phyloP scores from a whole-genome alignment of 2,329 filamentous ascomycete species.

The Cladosporium sp. region DNA sequence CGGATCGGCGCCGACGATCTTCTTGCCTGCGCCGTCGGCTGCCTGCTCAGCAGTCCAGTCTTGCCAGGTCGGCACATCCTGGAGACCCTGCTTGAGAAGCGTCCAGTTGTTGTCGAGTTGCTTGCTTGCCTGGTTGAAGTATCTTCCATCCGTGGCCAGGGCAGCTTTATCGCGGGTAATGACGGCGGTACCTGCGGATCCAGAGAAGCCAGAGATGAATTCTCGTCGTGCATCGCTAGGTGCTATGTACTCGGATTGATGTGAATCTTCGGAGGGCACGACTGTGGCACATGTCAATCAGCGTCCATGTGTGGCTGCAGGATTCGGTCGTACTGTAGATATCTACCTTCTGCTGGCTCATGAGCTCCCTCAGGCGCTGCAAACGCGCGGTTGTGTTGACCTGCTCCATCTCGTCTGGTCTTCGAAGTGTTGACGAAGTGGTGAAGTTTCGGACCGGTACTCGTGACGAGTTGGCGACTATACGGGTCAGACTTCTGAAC shows the following conservation, averaged over 20 bases:
- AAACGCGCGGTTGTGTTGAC: slow-evolving; percentile 77
- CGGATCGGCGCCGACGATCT: slow-evolving; percentile 86
- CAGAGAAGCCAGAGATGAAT: slow-evolving; percentile 90
- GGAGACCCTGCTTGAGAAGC: slow-evolving; percentile 85
- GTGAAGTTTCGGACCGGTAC: slow-evolving; percentile 19
- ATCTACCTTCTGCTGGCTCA: slow-evolving; percentile 82
- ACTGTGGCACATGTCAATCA: slow-evolving; percentile 55
- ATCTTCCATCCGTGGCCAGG: slow-evolving; percentile 89
- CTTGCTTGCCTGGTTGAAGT: slow-evolving; percentile 93
- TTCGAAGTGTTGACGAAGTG: slow-evolving; percentile 16
- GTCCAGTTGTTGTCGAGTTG: slow-evolving; percentile 91
- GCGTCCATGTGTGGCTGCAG: slow-evolving; percentile 24
- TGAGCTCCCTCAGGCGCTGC: slow-evolving; percentile 71
- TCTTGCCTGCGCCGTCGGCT: slow-evolving; percentile 63
- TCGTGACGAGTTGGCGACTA: slow-evolving; percentile 6
- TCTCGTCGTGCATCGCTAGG: slow-evolving; percentile 88
- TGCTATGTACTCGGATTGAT: slow-evolving; percentile 97
- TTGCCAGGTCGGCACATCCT: slow-evolving; percentile 94
- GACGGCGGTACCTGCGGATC: slow-evolving; percentile 89
- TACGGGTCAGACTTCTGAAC: slow-evolving; percentile 2
- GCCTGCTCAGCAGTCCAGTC: slow-evolving; percentile 86
- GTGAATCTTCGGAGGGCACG: slow-evolving; percentile 92
- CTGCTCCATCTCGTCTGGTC: slow-evolving; percentile 61
- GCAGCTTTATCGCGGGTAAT: slow-evolving; percentile 82
- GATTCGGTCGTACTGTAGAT: slow-evolving; percentile 69